Evolutionary conservation across 2,329 filamentous ascomycete species (phyloP).

Genomic region (Hypoxylon sp.): DNA sequence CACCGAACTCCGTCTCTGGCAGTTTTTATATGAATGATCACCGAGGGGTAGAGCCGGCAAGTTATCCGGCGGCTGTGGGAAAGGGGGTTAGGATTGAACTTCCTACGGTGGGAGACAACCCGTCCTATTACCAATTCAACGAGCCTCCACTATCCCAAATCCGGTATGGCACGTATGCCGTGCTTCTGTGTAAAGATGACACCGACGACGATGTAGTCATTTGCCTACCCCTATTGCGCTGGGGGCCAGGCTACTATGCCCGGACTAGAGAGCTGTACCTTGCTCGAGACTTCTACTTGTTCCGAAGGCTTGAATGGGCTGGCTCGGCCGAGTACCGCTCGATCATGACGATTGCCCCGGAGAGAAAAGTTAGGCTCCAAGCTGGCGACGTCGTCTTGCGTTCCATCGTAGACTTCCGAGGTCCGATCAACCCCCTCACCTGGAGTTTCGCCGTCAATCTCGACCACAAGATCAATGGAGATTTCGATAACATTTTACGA

Average conservation of each 20-base stretch:
- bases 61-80: not conserved
- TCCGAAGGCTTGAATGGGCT: not conserved
- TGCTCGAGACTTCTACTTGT: not conserved
- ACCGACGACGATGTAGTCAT: not conserved
- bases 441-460: not conserved
- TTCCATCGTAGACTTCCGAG: not conserved
- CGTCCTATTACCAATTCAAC: not conserved
- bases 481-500: not conserved
- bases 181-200: not conserved
- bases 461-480: not conserved
- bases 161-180: not conserved
- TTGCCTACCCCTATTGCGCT: not conserved
- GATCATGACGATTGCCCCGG: not conserved
- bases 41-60: not conserved
- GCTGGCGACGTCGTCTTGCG: not conserved
- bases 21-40: not conserved
- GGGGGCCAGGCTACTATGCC: conserved; percentile 1
- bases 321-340: not conserved
- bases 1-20: not conserved
- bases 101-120: not conserved
- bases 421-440: not conserved
- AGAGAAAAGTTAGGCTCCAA: not conserved
- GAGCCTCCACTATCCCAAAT: not conserved
- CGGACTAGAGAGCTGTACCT: not conserved
- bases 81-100: not conserved